phyloP scores from a whole-genome alignment of 768 basidiomycete genomes.

The Russula griseocarnosa region DNA sequence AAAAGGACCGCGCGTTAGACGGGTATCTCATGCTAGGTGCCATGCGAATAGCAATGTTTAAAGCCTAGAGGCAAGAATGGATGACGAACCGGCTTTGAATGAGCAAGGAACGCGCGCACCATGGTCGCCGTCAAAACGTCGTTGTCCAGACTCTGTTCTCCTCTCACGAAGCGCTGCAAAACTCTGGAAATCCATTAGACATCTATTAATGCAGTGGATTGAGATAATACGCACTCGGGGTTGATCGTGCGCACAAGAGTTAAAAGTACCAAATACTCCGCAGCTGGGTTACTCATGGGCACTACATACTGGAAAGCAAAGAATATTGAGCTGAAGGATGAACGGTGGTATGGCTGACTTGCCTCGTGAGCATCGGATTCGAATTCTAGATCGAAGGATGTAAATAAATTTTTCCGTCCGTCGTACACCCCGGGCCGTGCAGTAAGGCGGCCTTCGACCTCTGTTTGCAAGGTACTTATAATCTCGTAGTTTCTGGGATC shows the following conservation, averaged over 20 bases:
- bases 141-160: slow-evolving; percentile 68
- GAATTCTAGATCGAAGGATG: slow-evolving; percentile 57
- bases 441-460: slow-evolving; percentile 56
- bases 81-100: neutral
- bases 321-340: neutral
- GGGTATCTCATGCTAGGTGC: slow-evolving; percentile 63
- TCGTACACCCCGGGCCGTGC: slow-evolving; percentile 75
- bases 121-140: slow-evolving; percentile 61
- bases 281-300: slow-evolving; percentile 46
- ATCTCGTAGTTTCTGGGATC: slow-evolving; percentile 63
- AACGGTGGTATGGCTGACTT: slow-evolving; percentile 22
- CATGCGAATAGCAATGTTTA: slow-evolving; percentile 74
- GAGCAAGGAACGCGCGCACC: slow-evolving; percentile 35
- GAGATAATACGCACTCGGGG: slow-evolving; percentile 57
- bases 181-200: slow-evolving; percentile 41
- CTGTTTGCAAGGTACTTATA: slow-evolving; percentile 57
- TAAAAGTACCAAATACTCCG: slow-evolving; percentile 62
- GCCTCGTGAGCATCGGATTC: slow-evolving; percentile 48
- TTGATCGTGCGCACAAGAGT: slow-evolving; percentile 73
- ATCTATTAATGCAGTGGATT: slow-evolving; percentile 28
- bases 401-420: slow-evolving; percentile 73
- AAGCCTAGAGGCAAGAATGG: slow-evolving; percentile 41
- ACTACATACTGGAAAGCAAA: slow-evolving; percentile 54
- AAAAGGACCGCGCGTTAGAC: slow-evolving; percentile 70
- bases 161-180: slow-evolving; percentile 56